These are phyloP conservation scores for Fusarium guadeloupense DNA, from an alignment of 2,329 filamentous ascomycete genomes.

Conservation along the genomic window DNA sequence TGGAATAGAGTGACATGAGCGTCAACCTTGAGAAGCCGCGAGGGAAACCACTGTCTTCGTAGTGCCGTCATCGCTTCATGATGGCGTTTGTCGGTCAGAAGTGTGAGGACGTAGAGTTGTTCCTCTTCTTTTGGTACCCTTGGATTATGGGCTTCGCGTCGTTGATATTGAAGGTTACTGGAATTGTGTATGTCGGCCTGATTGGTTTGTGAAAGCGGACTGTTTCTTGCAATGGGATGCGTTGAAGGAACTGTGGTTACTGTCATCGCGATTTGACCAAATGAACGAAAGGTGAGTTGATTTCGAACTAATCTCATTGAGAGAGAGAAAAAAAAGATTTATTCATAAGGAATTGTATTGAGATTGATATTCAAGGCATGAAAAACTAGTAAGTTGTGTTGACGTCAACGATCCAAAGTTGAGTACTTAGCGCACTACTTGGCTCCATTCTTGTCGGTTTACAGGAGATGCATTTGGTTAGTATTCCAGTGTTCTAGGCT, in stretches of 20 bases:
- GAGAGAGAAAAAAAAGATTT: too few species aligned
- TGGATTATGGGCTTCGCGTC: slow-evolving; percentile 13
- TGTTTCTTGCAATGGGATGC: not conserved
- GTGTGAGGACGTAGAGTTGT: slow-evolving; percentile 19
- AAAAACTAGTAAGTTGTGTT: not conserved
- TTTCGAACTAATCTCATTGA: not conserved
- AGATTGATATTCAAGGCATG: not conserved
- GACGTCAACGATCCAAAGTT: slow-evolving; percentile 15
- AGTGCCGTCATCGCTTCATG: slow-evolving; percentile 16
- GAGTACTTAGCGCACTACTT: not conserved
- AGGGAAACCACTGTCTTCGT: slow-evolving; percentile 26
- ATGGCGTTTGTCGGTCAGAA: slow-evolving; percentile 20
- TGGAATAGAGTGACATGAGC: slow-evolving; percentile 32
- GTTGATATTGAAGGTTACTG: slow-evolving; percentile 16
- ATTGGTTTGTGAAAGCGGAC: slow-evolving; percentile 1
- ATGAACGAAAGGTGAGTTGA: not conserved
- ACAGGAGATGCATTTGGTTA: not conserved
- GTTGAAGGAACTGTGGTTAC: slow-evolving; percentile 16
- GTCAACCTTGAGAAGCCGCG: slow-evolving; percentile 20
- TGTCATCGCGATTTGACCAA: slow-evolving; percentile 1
- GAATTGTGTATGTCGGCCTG: slow-evolving; percentile 3
- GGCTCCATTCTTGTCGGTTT: too few species aligned
- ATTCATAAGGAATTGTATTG: not conserved
- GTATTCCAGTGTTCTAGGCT: too few species aligned
- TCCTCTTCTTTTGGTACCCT: not conserved